Conservation (phyloP, 2,329 filamentous ascomycete genomes). For the Pseudogymnoascus sp. region DNA sequence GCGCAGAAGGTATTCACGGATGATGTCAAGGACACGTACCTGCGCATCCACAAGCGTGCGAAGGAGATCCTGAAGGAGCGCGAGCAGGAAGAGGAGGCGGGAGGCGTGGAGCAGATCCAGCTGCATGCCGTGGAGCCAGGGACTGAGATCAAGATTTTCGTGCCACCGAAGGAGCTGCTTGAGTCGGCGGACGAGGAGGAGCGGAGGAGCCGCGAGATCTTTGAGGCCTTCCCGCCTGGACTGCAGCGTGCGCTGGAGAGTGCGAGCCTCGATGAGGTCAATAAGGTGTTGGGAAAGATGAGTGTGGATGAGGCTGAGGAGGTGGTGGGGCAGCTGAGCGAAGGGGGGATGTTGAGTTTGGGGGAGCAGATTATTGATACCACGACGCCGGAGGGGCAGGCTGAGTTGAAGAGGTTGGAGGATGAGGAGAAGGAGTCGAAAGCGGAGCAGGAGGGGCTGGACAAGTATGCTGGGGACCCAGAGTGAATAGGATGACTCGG, state of each 20-base stretch:
- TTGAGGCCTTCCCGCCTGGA: constrained; percentile 73
- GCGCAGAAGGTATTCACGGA: constrained; percentile 86
- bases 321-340: constrained; percentile 68
- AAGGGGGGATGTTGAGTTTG: constrained; percentile 82
- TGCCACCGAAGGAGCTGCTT: constrained; percentile 52
- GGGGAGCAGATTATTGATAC: constrained; percentile 94
- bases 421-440: constrained; percentile 36
- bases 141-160: constrained; percentile 80
- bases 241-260: constrained; percentile 75
- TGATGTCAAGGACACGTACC: constrained; percentile 84
- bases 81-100: constrained; percentile 46
- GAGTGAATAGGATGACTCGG: constrained; percentile 20
- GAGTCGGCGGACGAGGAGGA: constrained; percentile 54
- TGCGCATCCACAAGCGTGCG: constrained; percentile 65
- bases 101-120: constrained; percentile 90
- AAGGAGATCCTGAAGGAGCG: constrained; percentile 37
- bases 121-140: constrained; percentile 91
- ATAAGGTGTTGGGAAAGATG: constrained; percentile 82
- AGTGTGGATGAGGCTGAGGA: constrained; percentile 81
- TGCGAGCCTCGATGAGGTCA: constrained; percentile 83
- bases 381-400: constrained; percentile 77
- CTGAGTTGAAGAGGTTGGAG: constrained; percentile 68
- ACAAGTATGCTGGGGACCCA: constrained; percentile 28
- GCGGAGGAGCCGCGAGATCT: constrained; percentile 62
- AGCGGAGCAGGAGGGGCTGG: constrained; percentile 20